Conservation (phyloP, 768 basidiomycete genomes). For the Panaeolus cyanescens region DNA sequence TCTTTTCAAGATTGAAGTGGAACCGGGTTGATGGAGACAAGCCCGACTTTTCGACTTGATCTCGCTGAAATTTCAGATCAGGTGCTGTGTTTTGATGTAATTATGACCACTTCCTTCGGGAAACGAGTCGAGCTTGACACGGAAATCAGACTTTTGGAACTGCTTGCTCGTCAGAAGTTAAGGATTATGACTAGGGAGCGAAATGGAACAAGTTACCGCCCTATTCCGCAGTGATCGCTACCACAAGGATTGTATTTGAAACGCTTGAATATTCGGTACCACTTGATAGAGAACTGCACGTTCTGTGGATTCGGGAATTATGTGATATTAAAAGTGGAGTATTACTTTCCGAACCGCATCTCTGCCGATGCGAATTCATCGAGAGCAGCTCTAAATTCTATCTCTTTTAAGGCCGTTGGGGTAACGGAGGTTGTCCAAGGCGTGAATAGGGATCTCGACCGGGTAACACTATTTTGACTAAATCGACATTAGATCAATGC, state of each 20-base stretch:
- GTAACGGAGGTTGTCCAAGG: constrained; percentile 10
- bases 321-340: neutral
- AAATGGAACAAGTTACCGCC: neutral
- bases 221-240: neutral
- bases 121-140: too few species aligned
- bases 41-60: too few species aligned
- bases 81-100: neutral
- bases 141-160: too few species aligned
- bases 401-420: constrained; percentile 45
- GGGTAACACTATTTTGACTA: neutral
- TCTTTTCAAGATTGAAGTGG: neutral
- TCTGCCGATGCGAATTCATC: constrained; percentile 75
- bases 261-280: neutral
- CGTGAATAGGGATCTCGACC: neutral
- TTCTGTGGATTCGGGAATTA: neutral
- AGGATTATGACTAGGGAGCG: too few species aligned
- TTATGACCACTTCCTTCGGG: neutral
- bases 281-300: neutral
- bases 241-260: neutral
- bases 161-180: neutral
- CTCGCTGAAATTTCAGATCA: neutral
- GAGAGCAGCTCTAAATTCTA: constrained; percentile 65
- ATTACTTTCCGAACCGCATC: constrained; percentile 76
- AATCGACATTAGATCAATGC: neutral
- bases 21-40: neutral